Percentiles rank a stretch among this genome's conserved stretches.
Conservation (phyloP, 805 yeast genomes). For the Naumovozyma baii region DNA sequence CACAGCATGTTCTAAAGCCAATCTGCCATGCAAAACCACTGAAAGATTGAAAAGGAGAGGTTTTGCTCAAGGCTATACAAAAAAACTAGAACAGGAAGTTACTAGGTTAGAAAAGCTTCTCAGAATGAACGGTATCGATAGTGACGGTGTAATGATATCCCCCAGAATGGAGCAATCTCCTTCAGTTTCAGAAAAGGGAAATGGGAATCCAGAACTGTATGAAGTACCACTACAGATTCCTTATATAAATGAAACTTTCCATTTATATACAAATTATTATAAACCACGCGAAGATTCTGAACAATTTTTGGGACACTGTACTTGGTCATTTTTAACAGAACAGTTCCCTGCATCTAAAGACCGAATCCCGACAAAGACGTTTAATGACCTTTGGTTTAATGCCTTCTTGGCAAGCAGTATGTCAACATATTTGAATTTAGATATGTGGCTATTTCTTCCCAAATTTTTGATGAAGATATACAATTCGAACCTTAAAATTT, state of each 20-base stretch:
- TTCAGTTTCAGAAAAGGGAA: too few relatives aligned
- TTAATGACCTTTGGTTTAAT: constrained; percentile 2
- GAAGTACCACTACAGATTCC: constrained; percentile 4
- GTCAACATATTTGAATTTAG: constrained; percentile 12
- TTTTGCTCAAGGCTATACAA: constrained; percentile 75
- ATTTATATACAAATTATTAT: constrained; percentile 15
- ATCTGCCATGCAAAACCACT: constrained; percentile 59
- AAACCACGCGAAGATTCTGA: constrained; percentile 4
- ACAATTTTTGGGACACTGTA: constrained; percentile 17
- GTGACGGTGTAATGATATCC: background rate
- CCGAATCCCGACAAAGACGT: too few relatives aligned
- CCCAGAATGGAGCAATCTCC: background rate
- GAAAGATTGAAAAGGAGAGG: constrained; percentile 70
- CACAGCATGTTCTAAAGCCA: constrained; percentile 53
- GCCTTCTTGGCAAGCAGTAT: constrained; percentile 6
- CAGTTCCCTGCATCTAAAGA: too few relatives aligned
- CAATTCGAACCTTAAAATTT: constrained; percentile 6
- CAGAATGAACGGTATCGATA: constrained; percentile 1
- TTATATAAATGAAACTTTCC: constrained; percentile 23
- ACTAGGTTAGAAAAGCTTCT: constrained; percentile 43
- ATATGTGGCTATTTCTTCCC: constrained; percentile 13
- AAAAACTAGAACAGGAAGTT: constrained; percentile 55
- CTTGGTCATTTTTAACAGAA: constrained; percentile 17
- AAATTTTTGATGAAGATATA: constrained; percentile 14
- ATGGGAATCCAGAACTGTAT: too few relatives aligned